phyloP scores from a whole-genome alignment of 2,329 filamentous ascomycete genomes.

The Biscogniauxia marginata region DNA sequence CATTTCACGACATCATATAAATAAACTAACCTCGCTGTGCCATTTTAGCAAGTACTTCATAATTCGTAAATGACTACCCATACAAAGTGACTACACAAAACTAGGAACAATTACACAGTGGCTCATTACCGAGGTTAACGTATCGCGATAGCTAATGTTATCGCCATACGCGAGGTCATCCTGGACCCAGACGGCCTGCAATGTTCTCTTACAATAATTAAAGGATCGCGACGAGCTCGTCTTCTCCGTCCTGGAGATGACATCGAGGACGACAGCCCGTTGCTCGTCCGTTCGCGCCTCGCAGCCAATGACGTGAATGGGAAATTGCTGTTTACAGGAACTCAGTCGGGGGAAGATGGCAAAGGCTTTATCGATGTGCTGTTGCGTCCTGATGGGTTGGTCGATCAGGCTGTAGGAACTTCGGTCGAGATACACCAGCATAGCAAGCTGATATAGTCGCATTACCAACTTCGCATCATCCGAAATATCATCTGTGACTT shows the following conservation, averaged over 20 bases:
- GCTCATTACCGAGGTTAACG: constrained; percentile 2
- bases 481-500: constrained; percentile 3
- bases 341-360: constrained; percentile 16
- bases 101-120: not conserved
- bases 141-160: constrained; percentile 4
- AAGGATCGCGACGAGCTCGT: constrained; percentile 19
- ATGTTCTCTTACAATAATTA: constrained; percentile 17
- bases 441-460: constrained; percentile 29
- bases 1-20: too few relatives aligned
- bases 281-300: constrained; percentile 28
- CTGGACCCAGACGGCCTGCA: constrained; percentile 36
- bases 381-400: constrained; percentile 5
- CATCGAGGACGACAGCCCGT: constrained; percentile 23
- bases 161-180: constrained; percentile 29
- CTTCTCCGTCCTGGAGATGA: constrained; percentile 28
- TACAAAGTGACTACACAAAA: too few relatives aligned
- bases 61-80: too few relatives aligned
- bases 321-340: constrained; percentile 26
- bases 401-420: constrained; percentile 12
- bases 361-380: constrained; percentile 28
- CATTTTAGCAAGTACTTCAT: too few relatives aligned
- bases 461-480: not conserved
- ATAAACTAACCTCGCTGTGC: too few relatives aligned
- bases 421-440: constrained; percentile 32
- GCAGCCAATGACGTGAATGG: constrained; percentile 27